A percentile compares a stretch with the other conserved stretches of the same genome.
These are phyloP conservation scores for Marasmius oreades DNA, from an alignment of 1,284 basidiomycete species.

Conservation along the genomic window DNA sequence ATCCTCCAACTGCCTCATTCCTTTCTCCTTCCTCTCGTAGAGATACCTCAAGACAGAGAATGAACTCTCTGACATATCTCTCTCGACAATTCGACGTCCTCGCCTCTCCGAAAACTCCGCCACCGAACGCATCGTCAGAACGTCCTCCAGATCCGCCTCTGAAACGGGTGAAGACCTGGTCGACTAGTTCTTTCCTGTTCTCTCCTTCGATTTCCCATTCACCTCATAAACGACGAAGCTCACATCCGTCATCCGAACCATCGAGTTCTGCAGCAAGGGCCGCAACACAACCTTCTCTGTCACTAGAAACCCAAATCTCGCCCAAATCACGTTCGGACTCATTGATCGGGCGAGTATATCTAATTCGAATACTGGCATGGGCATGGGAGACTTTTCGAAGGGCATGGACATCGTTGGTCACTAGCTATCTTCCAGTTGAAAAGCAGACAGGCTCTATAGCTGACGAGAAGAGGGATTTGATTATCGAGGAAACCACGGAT, in stretches of 20 bases:
- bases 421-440: not conserved
- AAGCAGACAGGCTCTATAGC: conserved; percentile 1
- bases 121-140: conserved; percentile 44
- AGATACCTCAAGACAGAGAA: conserved; percentile 23
- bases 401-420: conserved; percentile 38
- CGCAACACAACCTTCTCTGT: conserved; percentile 26
- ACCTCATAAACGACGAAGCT: conserved; percentile 35
- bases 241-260: conserved; percentile 44
- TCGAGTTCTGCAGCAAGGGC: conserved; percentile 1
- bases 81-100: conserved; percentile 68
- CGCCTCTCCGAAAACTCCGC: conserved; percentile 45
- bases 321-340: conserved; percentile 27
- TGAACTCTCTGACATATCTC: conserved; percentile 70
- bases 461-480: conserved; percentile 34
- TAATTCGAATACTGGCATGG: conserved; percentile 47
- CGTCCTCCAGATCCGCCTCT: conserved; percentile 32
- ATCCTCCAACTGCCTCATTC: not conserved
- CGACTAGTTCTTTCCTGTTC: conserved; percentile 50
- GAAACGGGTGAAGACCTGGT: conserved; percentile 55
- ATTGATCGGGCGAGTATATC: conserved; percentile 43
- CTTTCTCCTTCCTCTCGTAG: not conserved
- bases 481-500: conserved; percentile 37
- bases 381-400: conserved; percentile 51
- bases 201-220: conserved; percentile 22
- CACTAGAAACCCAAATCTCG: conserved; percentile 24